Evolutionary conservation across 345 rosid genomes (phyloP), one percentile per base, ranked within the genome.

Genomic region (Ceriops decandra): DNA sequence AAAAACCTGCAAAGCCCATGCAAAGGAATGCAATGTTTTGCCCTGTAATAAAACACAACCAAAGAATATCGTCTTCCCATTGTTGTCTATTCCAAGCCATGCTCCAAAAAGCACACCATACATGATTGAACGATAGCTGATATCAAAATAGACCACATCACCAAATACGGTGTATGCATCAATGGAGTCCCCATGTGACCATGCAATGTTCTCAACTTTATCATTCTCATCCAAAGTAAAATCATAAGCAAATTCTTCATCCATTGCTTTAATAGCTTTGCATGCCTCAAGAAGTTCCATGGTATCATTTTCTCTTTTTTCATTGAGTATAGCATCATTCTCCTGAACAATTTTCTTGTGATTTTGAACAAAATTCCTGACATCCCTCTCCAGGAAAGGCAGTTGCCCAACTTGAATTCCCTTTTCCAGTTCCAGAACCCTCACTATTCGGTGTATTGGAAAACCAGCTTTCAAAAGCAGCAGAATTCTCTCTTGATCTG

Each of bases 1-100:
- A 11, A 56, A 56, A 87, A 92, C 98, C 98, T 93, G 97, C 78
- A 91, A 78, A 68, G 97, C 98, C 96, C 98, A 93, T 32, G 87
- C 35, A 36, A 89, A 89, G 20, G 98, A 86, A 67, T 68, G 69
- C n/a, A 74, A 73, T 63, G 72, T 89, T 75, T 91, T 96, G 71
- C 86, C 98, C 69, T 89, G 97, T 67, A 93, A 83, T 82, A 93
- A 79, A 52, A 76, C 87, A 74, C 92, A 93, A 24, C 96, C 97
- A 68, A 91, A 82, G 68, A 89, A 78, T 75, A 89, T 64, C 2
- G 87, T 77, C 46, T 84, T 84, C 10, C 98, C 98, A 63, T 86
- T 71, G 69, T 73, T 83, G 51, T 91, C 88, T 53, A 89, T 89
- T 2, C 96, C 97, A 74, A 93, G 84, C 83, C 92, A 86, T 20